Evolutionary conservation across 768 basidiomycete species (phyloP).

Genomic region (Pilatotrama ljubarskyi): DNA sequence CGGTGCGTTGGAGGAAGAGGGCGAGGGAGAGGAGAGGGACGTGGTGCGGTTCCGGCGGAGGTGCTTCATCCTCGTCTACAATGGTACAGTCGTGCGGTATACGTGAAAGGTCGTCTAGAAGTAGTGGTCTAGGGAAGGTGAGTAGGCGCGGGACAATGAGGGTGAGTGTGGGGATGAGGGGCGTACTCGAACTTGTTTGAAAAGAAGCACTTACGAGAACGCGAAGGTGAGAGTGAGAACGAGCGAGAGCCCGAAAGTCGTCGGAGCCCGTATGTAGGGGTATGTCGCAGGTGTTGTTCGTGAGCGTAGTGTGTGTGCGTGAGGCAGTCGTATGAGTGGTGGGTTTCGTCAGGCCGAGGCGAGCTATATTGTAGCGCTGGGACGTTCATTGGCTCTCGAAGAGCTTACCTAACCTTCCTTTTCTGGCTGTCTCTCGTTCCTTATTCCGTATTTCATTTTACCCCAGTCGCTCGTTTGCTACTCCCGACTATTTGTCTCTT

Average conservation of each 20-base stretch:
- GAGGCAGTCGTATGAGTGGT: background rate
- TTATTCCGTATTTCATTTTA: no score
- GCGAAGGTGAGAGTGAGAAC: background rate
- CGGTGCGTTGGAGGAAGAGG: background rate
- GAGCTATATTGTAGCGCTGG: background rate
- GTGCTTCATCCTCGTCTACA: slow-evolving; percentile 10
- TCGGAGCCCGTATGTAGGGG: background rate
- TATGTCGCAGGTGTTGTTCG: background rate
- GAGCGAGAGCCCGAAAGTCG: background rate
- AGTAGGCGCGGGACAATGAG: background rate
- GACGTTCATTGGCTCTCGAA: no score
- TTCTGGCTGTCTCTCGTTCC: no score
- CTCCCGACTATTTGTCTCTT: no score
- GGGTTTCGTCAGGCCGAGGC: slow-evolving; percentile 9
- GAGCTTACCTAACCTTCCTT: no score
- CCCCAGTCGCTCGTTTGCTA: no score
- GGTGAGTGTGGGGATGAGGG: no score
- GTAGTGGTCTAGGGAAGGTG: background rate
- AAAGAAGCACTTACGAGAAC: background rate
- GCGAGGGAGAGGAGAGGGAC: slow-evolving; percentile 9
- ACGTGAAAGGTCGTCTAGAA: background rate
- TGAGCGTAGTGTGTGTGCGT: background rate
- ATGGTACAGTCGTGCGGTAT: background rate
- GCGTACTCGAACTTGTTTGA: background rate
- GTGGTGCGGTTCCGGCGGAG: slow-evolving; percentile 15